Conservation (phyloP, 768 basidiomycete species). For the Suillus decipiens region DNA sequence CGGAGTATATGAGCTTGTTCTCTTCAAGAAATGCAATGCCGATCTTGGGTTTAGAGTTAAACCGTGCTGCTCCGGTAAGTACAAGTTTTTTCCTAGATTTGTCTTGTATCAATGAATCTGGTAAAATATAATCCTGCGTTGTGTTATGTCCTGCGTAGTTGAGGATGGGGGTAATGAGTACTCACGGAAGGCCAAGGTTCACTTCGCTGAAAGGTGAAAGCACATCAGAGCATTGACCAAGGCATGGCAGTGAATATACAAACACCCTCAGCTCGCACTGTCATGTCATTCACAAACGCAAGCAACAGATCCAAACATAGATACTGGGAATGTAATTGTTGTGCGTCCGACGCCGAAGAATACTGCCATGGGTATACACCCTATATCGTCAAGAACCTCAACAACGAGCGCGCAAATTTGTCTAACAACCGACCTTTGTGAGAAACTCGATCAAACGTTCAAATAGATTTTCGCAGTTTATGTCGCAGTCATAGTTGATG, state of each 20-base stretch:
- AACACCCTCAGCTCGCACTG: slow-evolving; percentile 57
- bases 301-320: slow-evolving; percentile 87
- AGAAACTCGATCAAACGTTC: slow-evolving; percentile 87
- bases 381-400: slow-evolving; percentile 38
- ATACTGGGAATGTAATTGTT: slow-evolving; percentile 78
- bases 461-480: slow-evolving; percentile 95
- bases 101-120: slow-evolving; percentile 58
- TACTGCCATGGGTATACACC: slow-evolving; percentile 77
- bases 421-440: slow-evolving; percentile 63
- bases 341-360: slow-evolving; percentile 56
- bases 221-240: slow-evolving; percentile 10
- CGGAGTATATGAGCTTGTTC: slow-evolving; percentile 81
- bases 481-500: slow-evolving; percentile 95
- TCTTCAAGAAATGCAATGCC: slow-evolving; percentile 92
- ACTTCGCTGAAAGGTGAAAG: slow-evolving; percentile 35
- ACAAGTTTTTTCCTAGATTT: slow-evolving; percentile 90
- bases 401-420: slow-evolving; percentile 4
- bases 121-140: slow-evolving; percentile 52
- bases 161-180: slow-evolving; percentile 13
- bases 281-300: slow-evolving; percentile 87
- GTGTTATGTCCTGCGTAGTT: neutral
- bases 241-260: slow-evolving; percentile 21
- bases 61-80: slow-evolving; percentile 78
- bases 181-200: slow-evolving; percentile 68
- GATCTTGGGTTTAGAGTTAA: slow-evolving; percentile 91